Percentiles rank a stretch among this genome's conserved stretches.
Conservation (phyloP, 1,139 yeast species). For the Candida sanyaensis region DNA sequence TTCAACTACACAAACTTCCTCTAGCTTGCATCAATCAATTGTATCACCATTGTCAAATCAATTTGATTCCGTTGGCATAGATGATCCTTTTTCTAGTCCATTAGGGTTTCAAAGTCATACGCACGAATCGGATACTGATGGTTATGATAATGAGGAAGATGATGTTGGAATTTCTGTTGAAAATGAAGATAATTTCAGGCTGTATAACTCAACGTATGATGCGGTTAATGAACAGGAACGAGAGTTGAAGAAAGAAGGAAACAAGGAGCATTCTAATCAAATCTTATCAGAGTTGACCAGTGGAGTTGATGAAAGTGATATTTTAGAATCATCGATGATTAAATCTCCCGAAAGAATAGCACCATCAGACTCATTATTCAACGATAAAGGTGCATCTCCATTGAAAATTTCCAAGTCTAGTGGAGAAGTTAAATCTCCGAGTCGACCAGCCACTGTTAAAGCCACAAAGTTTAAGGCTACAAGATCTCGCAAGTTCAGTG, state of each 20-base stretch:
- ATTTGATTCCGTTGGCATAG: conserved; percentile 25
- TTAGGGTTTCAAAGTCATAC: conserved; percentile 12
- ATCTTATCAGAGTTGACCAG: conserved; percentile 38
- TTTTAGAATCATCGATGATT: conserved; percentile 21
- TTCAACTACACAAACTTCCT: conserved; percentile 11
- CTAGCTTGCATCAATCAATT: conserved; percentile 15
- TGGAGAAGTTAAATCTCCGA: conserved; percentile 30
- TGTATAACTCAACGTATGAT: conserved; percentile 5
- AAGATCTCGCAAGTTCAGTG: conserved; percentile 41
- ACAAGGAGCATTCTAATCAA: conserved; percentile 37
- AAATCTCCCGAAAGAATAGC: conserved; percentile 23
- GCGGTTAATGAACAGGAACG: conserved; percentile 34
- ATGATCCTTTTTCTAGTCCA: conserved; percentile 19
- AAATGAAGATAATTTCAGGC: conserved; percentile 15
- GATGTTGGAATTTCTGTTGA: conserved; percentile 20
- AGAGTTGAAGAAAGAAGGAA: conserved; percentile 35
- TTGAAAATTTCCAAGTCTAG: conserved; percentile 19
- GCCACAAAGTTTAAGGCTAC: conserved; percentile 41
- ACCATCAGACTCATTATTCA: conserved; percentile 33
- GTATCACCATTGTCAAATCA: conserved; percentile 25
- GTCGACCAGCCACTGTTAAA: conserved; percentile 24
- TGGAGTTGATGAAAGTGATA: conserved; percentile 27
- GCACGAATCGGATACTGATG: conserved; percentile 22
- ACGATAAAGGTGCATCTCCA: conserved; percentile 37
- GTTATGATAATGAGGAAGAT: conserved; percentile 21